These are phyloP conservation scores for Trichoderma cornu-damae DNA, from an alignment of 2,329 filamentous ascomycete species.

Conservation along the genomic window DNA sequence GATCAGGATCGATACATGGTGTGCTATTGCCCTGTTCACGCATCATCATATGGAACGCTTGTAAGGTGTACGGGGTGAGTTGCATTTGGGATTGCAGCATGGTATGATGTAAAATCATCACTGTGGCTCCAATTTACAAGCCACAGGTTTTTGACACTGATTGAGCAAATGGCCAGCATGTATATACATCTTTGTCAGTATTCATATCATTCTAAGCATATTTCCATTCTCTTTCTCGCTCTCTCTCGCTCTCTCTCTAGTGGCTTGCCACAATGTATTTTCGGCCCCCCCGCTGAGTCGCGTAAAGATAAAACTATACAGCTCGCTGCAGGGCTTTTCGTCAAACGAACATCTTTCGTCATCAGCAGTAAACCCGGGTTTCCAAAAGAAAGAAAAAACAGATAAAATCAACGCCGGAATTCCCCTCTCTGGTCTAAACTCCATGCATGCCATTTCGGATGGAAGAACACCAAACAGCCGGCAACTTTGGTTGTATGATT, in stretches of 20 bases:
- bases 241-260: neutral
- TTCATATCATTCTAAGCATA: constrained; percentile 6
- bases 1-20: neutral
- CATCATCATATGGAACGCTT: neutral
- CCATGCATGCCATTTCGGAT: constrained; percentile 19
- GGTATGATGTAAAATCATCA: too few species aligned
- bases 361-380: neutral
- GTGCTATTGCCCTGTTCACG: neutral
- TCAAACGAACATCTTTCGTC: neutral
- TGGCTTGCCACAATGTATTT: neutral
- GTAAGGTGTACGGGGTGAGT: too few species aligned
- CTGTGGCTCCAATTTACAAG: too few species aligned
- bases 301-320: neutral
- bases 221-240: too few species aligned
- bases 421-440: constrained; percentile 25
- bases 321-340: neutral
- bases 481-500: neutral
- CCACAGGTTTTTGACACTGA: too few species aligned
- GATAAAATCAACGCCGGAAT: constrained; percentile 18
- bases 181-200: neutral
- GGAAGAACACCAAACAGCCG: neutral
- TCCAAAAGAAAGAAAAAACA: neutral
- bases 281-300: neutral
- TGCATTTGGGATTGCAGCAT: too few species aligned
- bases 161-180: too few species aligned